Evolutionary conservation across 1,139 yeast species (phyloP).

Genomic region (Scheffersomyces quercinus): DNA sequence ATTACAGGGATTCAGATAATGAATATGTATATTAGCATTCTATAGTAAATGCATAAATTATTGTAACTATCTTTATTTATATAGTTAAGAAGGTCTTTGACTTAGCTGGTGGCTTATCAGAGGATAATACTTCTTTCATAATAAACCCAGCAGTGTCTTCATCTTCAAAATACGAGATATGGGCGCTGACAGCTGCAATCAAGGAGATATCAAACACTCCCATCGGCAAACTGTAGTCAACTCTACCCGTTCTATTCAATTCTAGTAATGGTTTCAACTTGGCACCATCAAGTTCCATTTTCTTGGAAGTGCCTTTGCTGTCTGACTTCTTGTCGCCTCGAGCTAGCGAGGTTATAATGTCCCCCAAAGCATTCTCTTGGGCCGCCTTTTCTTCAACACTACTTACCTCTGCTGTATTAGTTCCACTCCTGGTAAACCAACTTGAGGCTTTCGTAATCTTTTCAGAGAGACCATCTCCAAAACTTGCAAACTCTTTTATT

Average conservation of each 20-base stretch:
- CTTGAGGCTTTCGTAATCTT: slow-evolving; percentile 46
- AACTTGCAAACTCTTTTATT: slow-evolving; percentile 38
- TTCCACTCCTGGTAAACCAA: slow-evolving; percentile 33
- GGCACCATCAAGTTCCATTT: slow-evolving; percentile 21
- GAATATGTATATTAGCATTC: no score
- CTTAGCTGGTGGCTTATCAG: slow-evolving; percentile 19
- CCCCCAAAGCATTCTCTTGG: slow-evolving; percentile 47
- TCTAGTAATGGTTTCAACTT: slow-evolving; percentile 37
- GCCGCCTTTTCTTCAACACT: slow-evolving; percentile 23
- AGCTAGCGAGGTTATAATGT: slow-evolving; percentile 32
- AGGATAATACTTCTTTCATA: slow-evolving; percentile 50
- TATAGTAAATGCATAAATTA: neutral
- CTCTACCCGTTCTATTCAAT: slow-evolving; percentile 69
- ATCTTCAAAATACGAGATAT: slow-evolving; percentile 86
- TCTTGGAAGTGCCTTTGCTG: slow-evolving; percentile 19
- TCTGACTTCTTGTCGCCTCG: slow-evolving; percentile 15
- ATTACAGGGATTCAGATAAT: no score
- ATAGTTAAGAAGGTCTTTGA: slow-evolving; percentile 25
- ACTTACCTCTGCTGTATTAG: slow-evolving; percentile 9
- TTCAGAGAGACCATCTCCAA: slow-evolving; percentile 48
- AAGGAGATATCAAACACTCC: slow-evolving; percentile 79
- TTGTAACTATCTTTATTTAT: slow-evolving; percentile 8
- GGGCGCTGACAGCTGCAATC: slow-evolving; percentile 81
- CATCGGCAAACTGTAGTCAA: slow-evolving; percentile 80
- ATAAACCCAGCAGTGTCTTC: slow-evolving; percentile 81